Evolutionary conservation across 176 grass and related monocot genomes (phyloP), one percentile per base, ranked within the genome.

Genomic region (Carex littledalei): DNA sequence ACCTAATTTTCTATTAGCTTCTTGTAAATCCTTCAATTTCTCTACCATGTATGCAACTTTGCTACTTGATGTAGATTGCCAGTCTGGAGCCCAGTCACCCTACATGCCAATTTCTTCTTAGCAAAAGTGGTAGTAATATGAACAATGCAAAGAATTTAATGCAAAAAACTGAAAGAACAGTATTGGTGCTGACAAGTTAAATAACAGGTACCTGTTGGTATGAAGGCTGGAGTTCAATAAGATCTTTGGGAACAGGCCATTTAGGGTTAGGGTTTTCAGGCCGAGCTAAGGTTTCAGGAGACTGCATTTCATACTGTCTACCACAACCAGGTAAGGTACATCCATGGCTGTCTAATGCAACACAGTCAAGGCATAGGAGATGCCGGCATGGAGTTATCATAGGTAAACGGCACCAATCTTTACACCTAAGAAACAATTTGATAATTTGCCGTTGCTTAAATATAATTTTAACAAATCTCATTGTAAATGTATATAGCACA

Each of bases 201-300:
- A 76, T 50, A 66, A 79, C 3, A 54, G 13, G 54, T 22, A 86
- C 95, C 91, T 98, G 95, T 85, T 98, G 90, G 90, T 98, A 95
- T 52, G 95, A 98, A 87, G 95, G 95, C 83, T 98, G 95, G 72
- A 98, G 84, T 84, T 98, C 95, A 86, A 98, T 98, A 85, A 98
- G 89, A 95, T 98, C 93, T 86, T 98, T 98, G 37, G 95, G 95
- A 57, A 98, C 95, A 73, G 93, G 93, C 95, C 95, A 95, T 87
- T 98, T 98, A 57, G 95, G 95, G 85, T 95, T 95, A 63, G 95
- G 95, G 90, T 98, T 98, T 94, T 98, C 95, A 89, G 95, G 83
- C 16, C 91, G 84, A 55, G 85, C 87, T 79, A 77, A 73, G 85
- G 63, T 94, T 91, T 94, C 89, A 53, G 93, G 95, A 92, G 93